Evolutionary conservation across 495 filamentous ascomycete species (phyloP), one percentile per base, ranked within the genome.

Genomic region (Podospora sp.): DNA sequence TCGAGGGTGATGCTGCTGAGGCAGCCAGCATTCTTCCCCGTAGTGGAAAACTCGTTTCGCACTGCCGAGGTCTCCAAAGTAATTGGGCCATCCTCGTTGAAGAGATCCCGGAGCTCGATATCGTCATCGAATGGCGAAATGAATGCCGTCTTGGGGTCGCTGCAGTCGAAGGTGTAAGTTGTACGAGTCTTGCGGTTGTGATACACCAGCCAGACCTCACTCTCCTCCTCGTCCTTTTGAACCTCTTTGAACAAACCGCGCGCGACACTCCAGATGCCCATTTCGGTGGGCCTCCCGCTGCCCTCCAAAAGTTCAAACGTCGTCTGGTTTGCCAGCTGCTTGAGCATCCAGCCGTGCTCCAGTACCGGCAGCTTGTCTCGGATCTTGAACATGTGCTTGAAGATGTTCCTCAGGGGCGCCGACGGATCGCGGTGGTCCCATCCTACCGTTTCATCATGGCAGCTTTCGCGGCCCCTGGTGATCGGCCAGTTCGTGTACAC

Each of bases 371-470:
- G 87, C 16, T 83, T 74, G 7, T 85, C 70, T 59, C 90, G 85
- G 70, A 92, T 78, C 58, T 86, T 79, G 64, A 86, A 91, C 83
- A 90, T 90, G 61, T 84, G 79, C 73, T 89, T 90, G 71, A 91
- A 80, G 57, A 89, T 85, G 69, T 89, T 90, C 57, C 88, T 81
- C 26, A 91, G 69, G 1, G 86, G 87, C 63, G 90, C 86, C 14
- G 89, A 84, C 0, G 90, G 88, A 73, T 92, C 88, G 11, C 90
- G 84, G 71, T 92, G 90, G 70, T 92, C 90, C 50, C 86, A 85
- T 20, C 81, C 84, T 56, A 86, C 83, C 1, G 68, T 63, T 6
- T 83, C 78, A 67, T 92, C 90, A 9, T 87, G 56, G 68, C 90
- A 92, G 6, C 88, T 89, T 33, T 80, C 50, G 1, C 79, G 72